Conservation (phyloP, 805 yeast species). For the Barnettozyma sucrosica region DNA sequence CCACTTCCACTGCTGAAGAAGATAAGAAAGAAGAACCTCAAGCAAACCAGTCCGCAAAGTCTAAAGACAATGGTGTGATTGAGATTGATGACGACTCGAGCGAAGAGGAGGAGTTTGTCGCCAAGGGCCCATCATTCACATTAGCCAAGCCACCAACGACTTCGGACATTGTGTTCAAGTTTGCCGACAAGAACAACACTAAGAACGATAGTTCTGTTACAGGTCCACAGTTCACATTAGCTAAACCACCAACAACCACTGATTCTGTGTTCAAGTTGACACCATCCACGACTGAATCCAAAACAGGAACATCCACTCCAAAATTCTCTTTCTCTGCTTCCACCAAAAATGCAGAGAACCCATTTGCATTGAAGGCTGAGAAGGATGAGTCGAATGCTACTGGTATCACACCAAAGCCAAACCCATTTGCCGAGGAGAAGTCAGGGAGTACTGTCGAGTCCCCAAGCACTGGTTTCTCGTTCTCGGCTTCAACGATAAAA, state of each 20-base stretch:
- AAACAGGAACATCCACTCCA: constrained; percentile 4
- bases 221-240: constrained; percentile 38
- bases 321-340: constrained; percentile 4
- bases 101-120: constrained; percentile 55
- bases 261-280: constrained; percentile 32
- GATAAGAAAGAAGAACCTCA: neutral
- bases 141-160: constrained; percentile 42
- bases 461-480: constrained; percentile 25
- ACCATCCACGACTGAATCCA: constrained; percentile 2
- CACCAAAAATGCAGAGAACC: constrained; percentile 5
- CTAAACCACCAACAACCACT: constrained; percentile 24
- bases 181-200: constrained; percentile 27
- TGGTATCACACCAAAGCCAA: constrained; percentile 20
- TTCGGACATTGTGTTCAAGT: constrained; percentile 44
- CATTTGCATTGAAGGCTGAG: neutral
- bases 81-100: constrained; percentile 31
- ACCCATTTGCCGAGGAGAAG: constrained; percentile 9
- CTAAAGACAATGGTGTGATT: neutral
- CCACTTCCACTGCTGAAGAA: neutral
- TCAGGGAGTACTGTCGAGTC: neutral
- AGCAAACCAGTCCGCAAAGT: neutral
- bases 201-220: constrained; percentile 26
- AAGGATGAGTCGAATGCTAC: neutral
- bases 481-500: constrained; percentile 7
- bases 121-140: constrained; percentile 69